Base-by-base conservation (phyloP, 345 rosid genomes). In the Melastoma malabathricum region DNA sequence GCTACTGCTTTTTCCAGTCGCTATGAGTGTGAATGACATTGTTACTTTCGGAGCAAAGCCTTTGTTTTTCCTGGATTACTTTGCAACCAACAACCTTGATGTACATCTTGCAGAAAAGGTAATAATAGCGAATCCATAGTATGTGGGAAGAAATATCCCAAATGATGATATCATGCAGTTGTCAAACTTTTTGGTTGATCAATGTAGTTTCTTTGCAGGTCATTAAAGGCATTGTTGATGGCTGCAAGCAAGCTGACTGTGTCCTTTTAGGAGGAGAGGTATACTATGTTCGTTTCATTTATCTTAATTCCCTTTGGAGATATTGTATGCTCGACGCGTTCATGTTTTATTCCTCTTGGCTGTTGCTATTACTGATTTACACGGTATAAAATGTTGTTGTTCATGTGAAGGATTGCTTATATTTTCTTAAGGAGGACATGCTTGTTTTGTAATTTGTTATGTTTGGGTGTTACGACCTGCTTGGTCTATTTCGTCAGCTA, bases 51-150 rank as follows among this genome's bases (percentile, higher is more conserved):
- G 98, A 47, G 97, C 97, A 2, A 88, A 83, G 57, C 98, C 98
- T 39, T 61, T 92, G 41, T 84, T 87, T 73, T 87, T 92, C 63
- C 83, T 92, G 23, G 98, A 92, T 70, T 92, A 92, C 68, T 92
- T 82, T 70, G 98, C 97, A 3, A 87, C 95, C 5, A 85, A 94
- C 59, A 82, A 51, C 68, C 95, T 92, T 18, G 88, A 87, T 73
- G 94, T 87, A 45, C 97, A 87, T 69, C 98, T 87, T 61, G 96
- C 96, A 44, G 98, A 87, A 67, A 87, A 77, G 95, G 96, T 82
- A 58, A 47, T 6, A 1, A 19, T 31, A 22, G n/a, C n/a, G 43
- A 13, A 3, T 18, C 38, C 10, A 31, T 31, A 31, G 38, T 31
- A 7, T 54, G 15, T 5, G 29, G 22, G 13, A 18, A 22, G 18